phyloP scores from a whole-genome alignment of 2,329 filamentous ascomycete genomes.

The Coleophoma cylindrospora region DNA sequence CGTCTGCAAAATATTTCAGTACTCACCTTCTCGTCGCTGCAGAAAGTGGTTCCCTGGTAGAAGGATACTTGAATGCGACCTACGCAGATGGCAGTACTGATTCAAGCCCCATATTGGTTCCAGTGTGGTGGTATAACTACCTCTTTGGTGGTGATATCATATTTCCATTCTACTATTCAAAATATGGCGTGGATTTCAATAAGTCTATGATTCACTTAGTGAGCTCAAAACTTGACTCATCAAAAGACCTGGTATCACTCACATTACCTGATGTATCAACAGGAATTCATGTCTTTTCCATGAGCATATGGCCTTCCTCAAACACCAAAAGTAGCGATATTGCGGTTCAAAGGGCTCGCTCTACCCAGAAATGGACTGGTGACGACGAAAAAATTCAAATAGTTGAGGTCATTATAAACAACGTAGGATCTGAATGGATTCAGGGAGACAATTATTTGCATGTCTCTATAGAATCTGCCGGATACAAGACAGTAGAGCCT shows the following conservation, averaged over 20 bases:
- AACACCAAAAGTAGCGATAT: constrained; percentile 20
- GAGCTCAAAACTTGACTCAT: constrained; percentile 28
- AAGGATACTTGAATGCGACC: constrained; percentile 33
- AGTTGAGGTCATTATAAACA: constrained; percentile 33
- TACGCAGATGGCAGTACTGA: constrained; percentile 35
- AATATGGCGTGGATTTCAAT: constrained; percentile 33
- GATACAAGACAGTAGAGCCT: constrained; percentile 37
- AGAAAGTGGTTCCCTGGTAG: constrained; percentile 25
- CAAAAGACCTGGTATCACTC: constrained; percentile 32
- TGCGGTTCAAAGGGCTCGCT: constrained; percentile 31
- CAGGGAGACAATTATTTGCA: constrained; percentile 19
- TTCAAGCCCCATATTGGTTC: constrained; percentile 32
- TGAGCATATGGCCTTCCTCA: constrained; percentile 29
- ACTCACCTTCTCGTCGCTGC: constrained; percentile 35
- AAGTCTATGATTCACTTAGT: constrained; percentile 37
- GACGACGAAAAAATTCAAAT: constrained; percentile 26
- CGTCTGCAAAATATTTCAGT: constrained; percentile 30
- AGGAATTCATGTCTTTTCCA: constrained; percentile 35
- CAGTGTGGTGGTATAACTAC: constrained; percentile 29
- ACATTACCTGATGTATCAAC: constrained; percentile 30
- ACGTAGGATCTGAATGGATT: constrained; percentile 22
- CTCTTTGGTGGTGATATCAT: constrained; percentile 39
- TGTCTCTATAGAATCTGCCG: constrained; percentile 23
- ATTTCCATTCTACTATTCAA: constrained; percentile 33
- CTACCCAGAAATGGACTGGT: constrained; percentile 35